Evolutionary conservation across 768 basidiomycete species (phyloP), one percentile per base, ranked within the genome.

Genomic region (Tulasnella sp.): DNA sequence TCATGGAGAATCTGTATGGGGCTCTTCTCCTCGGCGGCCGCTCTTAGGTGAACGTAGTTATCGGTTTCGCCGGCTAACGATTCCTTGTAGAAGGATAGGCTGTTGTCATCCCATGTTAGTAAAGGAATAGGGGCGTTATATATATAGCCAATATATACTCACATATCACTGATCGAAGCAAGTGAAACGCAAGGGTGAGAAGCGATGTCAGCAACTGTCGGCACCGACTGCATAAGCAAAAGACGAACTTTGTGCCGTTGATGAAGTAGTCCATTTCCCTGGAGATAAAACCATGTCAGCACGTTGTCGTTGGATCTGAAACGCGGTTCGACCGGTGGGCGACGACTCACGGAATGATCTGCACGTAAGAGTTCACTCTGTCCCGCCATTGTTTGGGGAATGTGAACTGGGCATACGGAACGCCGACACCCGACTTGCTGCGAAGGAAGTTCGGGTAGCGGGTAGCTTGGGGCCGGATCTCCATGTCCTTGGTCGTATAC

Each of bases 401-500:
- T 8, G 39, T 16, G 64, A 65, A 65, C 9, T 65, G 64, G 26
- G 64, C 34, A 26, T 65, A 65, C 9, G 64, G 64, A 14, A 40
- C 19, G 9, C 64, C 64, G 8, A 65, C 64, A 22, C 64, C 64
- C 3, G 64, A 8, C 17, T 36, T 65, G 64, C 35, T 65, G 26
- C 64, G 16, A 26, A 65, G 17, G 64, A 1, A 65, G 39, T 14
- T 36, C 12, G 64, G 64, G 16, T 65, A 65, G 11, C 64, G 64
- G 64, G 12, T 65, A 9, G 64, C 64, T 65, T 65, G 34, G 12
- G 64, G 35, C 36, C 73, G 35, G 67, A 81, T 62, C 72, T 22
- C 71, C 78, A 82, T 78, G 1, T 73, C 76, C 19, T 73, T 67
- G 3, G 78, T 78, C 36, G 80, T 78, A 32, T 77, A 40, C 37